Percentiles rank a stretch among this genome's conserved stretches.
Evolutionary conservation across 257 asterid genomes (phyloP).

Genomic region (Salvia hispanica): DNA sequence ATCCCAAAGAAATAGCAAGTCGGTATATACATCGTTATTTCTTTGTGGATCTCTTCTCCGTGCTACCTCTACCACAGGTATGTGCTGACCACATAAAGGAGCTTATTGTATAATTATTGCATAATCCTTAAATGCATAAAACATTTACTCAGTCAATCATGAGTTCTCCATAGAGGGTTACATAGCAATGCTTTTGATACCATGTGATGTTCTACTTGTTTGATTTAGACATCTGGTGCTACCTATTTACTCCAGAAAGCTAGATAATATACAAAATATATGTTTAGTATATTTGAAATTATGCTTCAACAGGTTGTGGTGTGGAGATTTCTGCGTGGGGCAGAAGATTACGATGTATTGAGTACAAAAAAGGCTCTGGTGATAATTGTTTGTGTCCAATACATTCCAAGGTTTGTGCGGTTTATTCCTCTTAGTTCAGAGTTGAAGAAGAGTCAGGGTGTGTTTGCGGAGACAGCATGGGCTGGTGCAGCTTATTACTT

Average conservation of each 20-base stretch:
- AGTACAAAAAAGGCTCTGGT: conserved; percentile 72
- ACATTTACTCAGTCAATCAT: background rate
- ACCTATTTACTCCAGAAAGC: background rate
- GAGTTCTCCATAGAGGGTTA: conserved; percentile 1
- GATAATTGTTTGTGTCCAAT: conserved; percentile 70
- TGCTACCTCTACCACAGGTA: conserved; percentile 98
- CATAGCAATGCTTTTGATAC: background rate
- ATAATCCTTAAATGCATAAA: background rate
- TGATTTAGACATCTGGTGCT: conserved; percentile 7
- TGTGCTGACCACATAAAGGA: conserved; percentile 22
- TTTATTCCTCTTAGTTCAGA: conserved; percentile 82
- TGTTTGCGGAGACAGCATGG: conserved; percentile 97
- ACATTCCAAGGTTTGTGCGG: conserved; percentile 76
- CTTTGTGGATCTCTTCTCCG: conserved; percentile 75
- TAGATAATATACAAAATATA: background rate
- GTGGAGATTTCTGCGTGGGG: conserved; percentile 72
- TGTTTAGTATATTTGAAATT: background rate
- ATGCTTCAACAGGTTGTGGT: conserved; percentile 61
- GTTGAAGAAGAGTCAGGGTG: conserved; percentile 90
- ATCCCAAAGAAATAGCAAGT: conserved; percentile 76
- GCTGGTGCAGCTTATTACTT: conserved; percentile 98
- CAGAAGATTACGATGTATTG: conserved; percentile 74
- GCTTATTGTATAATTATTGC: background rate
- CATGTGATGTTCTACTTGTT: background rate
- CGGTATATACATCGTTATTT: conserved; percentile 83